Conservation (phyloP, 2,329 filamentous ascomycete species). For the Balansia obtecta region DNA sequence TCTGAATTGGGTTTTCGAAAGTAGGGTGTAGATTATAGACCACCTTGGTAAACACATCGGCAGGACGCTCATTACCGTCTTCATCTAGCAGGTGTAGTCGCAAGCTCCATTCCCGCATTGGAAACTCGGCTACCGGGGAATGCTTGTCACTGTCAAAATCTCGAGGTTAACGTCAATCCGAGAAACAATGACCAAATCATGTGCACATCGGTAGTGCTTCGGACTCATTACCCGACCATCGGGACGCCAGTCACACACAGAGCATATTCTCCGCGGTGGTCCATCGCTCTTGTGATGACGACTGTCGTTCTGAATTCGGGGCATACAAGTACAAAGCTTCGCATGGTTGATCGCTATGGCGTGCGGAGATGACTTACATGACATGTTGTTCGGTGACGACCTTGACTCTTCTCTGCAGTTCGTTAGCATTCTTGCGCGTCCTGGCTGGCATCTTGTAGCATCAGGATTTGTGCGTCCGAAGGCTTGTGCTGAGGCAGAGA, state of each 20-base stretch:
- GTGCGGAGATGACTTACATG: constrained; percentile 46
- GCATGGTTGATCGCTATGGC: not conserved
- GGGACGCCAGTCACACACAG: not conserved
- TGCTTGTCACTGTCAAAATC: constrained; percentile 53
- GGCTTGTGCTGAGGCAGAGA: not conserved
- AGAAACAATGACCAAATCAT: not conserved
- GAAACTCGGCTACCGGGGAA: constrained; percentile 73
- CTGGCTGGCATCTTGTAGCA: constrained; percentile 4
- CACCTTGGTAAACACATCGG: constrained; percentile 81
- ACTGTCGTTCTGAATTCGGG: not conserved
- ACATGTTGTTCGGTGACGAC: constrained; percentile 84
- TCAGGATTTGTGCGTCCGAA: constrained; percentile 4
- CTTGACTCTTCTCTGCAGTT: constrained; percentile 71
- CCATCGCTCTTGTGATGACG: not conserved
- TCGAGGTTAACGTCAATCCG: constrained; percentile 5
- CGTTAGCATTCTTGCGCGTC: constrained; percentile 15
- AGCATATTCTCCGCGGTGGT: not conserved
- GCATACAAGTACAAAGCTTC: not conserved
- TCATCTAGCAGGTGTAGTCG: constrained; percentile 76
- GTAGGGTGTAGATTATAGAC: constrained; percentile 89
- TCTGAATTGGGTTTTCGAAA: constrained; percentile 76
- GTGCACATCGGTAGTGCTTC: not conserved
- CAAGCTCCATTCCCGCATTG: constrained; percentile 87
- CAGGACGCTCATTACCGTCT: constrained; percentile 70
- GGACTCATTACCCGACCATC: not conserved